These are phyloP conservation scores for Micromonas commoda DNA, from an alignment of 139 green algal genomes.

Conservation along the genomic window DNA sequence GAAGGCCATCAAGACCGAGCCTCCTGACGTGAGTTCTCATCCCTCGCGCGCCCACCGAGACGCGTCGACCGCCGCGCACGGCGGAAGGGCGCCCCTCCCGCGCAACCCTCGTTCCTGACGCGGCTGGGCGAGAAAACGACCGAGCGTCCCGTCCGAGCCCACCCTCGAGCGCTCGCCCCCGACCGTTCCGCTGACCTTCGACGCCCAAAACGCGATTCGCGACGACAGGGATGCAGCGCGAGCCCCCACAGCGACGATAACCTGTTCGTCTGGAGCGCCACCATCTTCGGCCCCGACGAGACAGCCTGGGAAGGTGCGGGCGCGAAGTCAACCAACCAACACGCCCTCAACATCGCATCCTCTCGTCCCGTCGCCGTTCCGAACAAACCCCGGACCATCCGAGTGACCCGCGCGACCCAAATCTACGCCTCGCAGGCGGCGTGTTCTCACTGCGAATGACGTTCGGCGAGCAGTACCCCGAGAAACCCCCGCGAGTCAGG, in stretches of 20 bases:
- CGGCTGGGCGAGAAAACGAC: no score
- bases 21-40: slow-evolving; percentile 41
- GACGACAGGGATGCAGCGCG: slow-evolving; percentile 59
- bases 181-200: no score
- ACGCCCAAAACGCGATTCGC: neutral
- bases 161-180: no score
- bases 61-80: neutral
- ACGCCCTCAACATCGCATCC: neutral
- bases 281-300: slow-evolving; percentile 64
- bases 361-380: neutral
- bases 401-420: slow-evolving; percentile 1
- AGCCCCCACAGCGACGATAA: slow-evolving; percentile 58
- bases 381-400: slow-evolving; percentile 1
- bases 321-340: slow-evolving; percentile 26
- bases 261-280: slow-evolving; percentile 73
- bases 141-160: no score
- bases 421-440: no score
- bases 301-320: slow-evolving; percentile 61
- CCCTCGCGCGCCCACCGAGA: neutral
- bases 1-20: slow-evolving; percentile 49
- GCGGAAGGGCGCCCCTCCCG: no score
- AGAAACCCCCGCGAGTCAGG: slow-evolving; percentile 80
- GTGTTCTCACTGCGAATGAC: slow-evolving; percentile 80
- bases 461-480: slow-evolving; percentile 73
- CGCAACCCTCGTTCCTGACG: no score